Conservation (phyloP, 2,329 filamentous ascomycete genomes). For the Seiridium unicorne region DNA sequence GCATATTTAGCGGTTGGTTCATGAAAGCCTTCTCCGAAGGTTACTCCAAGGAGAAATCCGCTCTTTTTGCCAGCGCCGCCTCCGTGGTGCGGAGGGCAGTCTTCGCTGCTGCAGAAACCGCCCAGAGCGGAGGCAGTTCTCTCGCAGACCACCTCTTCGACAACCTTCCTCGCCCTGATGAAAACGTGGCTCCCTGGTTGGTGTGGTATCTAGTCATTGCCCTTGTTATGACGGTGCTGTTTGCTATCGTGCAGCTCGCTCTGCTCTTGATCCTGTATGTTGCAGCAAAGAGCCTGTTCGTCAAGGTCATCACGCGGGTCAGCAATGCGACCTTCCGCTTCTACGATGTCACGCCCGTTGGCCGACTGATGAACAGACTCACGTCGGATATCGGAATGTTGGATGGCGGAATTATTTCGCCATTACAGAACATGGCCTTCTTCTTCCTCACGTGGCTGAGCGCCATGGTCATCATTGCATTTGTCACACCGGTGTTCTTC, state of each 20-base stretch:
- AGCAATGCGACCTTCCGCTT: conserved; percentile 83
- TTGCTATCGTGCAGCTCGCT: conserved; percentile 61
- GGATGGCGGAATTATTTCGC: conserved; percentile 78
- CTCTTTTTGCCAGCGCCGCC: conserved; percentile 2
- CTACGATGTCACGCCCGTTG: conserved; percentile 87
- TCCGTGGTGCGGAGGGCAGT: conserved; percentile 1
- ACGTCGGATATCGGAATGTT: conserved; percentile 88
- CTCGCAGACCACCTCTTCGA: conserved; percentile 34
- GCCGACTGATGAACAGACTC: conserved; percentile 86
- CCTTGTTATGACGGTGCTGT: conserved; percentile 55
- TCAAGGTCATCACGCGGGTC: conserved; percentile 68
- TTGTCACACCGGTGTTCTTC: conserved; percentile 75
- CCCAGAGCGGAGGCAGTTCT: neutral
- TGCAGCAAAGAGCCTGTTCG: conserved; percentile 75
- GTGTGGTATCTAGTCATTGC: conserved; percentile 68
- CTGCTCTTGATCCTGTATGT: conserved; percentile 77
- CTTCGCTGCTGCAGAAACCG: neutral
- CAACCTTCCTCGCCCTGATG: conserved; percentile 62
- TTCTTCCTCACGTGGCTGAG: conserved; percentile 69
- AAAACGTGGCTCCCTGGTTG: conserved; percentile 73
- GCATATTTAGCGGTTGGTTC: conserved; percentile 73
- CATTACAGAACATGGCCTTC: conserved; percentile 71
- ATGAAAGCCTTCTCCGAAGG: conserved; percentile 85
- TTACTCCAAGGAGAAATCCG: conserved; percentile 44
- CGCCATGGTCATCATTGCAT: conserved; percentile 74